Evolutionary conservation across 2,329 filamentous ascomycete genomes (phyloP).

Genomic region (Penicillium sp.): DNA sequence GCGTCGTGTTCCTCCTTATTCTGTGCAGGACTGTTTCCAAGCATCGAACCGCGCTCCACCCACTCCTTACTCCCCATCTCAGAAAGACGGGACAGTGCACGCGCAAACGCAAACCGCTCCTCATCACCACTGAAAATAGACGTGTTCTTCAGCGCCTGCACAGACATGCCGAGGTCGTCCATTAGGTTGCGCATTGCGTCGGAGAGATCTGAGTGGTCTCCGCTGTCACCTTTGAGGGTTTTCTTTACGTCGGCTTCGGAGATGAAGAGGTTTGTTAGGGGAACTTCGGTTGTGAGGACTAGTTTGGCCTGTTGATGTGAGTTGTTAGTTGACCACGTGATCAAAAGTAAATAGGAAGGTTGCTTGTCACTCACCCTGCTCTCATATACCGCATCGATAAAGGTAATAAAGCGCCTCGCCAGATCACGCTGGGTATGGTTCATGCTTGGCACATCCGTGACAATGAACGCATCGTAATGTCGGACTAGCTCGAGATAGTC

Average conservation of each 20-base stretch:
- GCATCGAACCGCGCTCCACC: slow-evolving; percentile 73
- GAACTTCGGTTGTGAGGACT: slow-evolving; percentile 84
- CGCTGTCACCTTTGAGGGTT: slow-evolving; percentile 49
- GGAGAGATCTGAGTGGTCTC: slow-evolving; percentile 55
- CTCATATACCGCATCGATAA: slow-evolving; percentile 96
- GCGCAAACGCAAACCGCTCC: slow-evolving; percentile 92
- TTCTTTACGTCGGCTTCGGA: slow-evolving; percentile 67
- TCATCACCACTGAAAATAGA: slow-evolving; percentile 91
- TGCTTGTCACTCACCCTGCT: slow-evolving; percentile 45
- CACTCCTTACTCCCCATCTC: slow-evolving; percentile 96
- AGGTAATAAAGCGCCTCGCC: slow-evolving; percentile 91
- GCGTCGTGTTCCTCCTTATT: slow-evolving; percentile 47
- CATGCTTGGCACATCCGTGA: slow-evolving; percentile 92
- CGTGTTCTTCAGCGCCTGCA: slow-evolving; percentile 78
- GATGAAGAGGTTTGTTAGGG: slow-evolving; percentile 81
- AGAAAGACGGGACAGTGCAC: slow-evolving; percentile 76
- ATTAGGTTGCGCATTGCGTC: slow-evolving; percentile 76
- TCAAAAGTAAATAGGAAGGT: neutral
- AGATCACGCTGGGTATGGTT: slow-evolving; percentile 80
- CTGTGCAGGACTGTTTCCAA: slow-evolving; percentile 46
- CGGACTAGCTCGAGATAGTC: slow-evolving; percentile 92
- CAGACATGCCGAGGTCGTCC: slow-evolving; percentile 83
- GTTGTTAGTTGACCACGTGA: neutral
- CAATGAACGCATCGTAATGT: slow-evolving; percentile 86
- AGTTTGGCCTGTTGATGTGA: slow-evolving; percentile 70